Evolutionary conservation across 352 stramenopile species (phyloP).

Genomic region (Nothophytophthora sp.): DNA sequence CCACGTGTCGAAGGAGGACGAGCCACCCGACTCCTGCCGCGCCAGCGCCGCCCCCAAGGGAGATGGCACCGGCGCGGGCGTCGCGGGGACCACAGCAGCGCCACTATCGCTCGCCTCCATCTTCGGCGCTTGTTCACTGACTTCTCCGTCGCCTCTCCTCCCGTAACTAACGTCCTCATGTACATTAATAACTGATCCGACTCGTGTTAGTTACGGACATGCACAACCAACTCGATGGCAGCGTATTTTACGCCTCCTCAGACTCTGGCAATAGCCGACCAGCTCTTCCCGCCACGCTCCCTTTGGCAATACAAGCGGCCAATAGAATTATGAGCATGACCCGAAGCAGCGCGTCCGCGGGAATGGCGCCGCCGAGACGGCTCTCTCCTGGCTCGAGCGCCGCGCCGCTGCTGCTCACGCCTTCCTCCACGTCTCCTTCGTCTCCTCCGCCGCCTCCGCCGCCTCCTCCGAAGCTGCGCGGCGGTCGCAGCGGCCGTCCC

Average conservation of each 20-base stretch:
- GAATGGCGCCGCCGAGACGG: neutral
- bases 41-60: neutral
- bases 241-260: too few species aligned
- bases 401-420: neutral
- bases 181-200: too few species aligned
- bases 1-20: conserved; percentile 59
- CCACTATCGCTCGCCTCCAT: neutral
- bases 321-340: neutral
- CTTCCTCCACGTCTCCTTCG: neutral
- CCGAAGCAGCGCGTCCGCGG: neutral
- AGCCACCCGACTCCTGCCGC: conserved; percentile 13
- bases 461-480: neutral
- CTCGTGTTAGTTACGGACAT: too few species aligned
- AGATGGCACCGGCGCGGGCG: conserved; percentile 8
- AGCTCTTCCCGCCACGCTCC: too few species aligned
- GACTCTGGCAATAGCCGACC: too few species aligned
- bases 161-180: too few species aligned
- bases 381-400: conserved; percentile 4
- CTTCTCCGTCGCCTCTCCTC: neutral
- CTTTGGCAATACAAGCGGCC: too few species aligned
- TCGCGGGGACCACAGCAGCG: conserved; percentile 3
- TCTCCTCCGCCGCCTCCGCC: conserved; percentile 3
- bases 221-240: too few species aligned
- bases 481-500: conserved; percentile 22
- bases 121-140: neutral